A percentile compares a stretch with the other conserved stretches of the same genome.
phyloP scores from a whole-genome alignment of 106 monocot genomes.

The Platanthera zijinensis region DNA sequence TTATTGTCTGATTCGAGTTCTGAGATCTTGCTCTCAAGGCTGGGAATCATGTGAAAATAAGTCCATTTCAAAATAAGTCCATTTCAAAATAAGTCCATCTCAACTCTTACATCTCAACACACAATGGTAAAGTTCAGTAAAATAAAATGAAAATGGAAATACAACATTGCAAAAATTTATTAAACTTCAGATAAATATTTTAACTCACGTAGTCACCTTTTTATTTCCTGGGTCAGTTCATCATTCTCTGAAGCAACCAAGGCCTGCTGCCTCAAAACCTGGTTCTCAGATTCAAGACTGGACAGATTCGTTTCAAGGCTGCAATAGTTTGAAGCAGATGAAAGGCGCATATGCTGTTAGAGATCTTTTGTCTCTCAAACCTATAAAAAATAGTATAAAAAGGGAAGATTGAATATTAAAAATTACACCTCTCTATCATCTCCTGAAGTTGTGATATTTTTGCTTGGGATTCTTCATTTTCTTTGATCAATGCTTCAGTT shows the following conservation, averaged over 20 bases:
- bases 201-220: conserved; percentile 34
- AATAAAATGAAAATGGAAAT: neutral
- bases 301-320: conserved; percentile 71
- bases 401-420: neutral
- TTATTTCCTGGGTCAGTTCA: conserved; percentile 65
- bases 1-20: conserved; percentile 67
- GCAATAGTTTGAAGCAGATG: conserved; percentile 13
- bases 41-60: conserved; percentile 7
- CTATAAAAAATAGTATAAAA: neutral
- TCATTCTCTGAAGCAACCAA: conserved; percentile 60
- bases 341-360: neutral
- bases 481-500: conserved; percentile 48
- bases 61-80: neutral
- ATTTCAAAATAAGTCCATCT: neutral
- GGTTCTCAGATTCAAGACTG: conserved; percentile 77
- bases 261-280: conserved; percentile 79
- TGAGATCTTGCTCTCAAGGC: conserved; percentile 61
- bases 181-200: neutral
- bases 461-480: conserved; percentile 48
- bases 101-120: neutral
- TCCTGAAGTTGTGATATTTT: conserved; percentile 71
- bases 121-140: neutral
- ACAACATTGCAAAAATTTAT: neutral
- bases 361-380: neutral
- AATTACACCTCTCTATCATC: conserved; percentile 61